Conservation (phyloP, 208 protist genomes). For the Borovskyia barvae region DNA sequence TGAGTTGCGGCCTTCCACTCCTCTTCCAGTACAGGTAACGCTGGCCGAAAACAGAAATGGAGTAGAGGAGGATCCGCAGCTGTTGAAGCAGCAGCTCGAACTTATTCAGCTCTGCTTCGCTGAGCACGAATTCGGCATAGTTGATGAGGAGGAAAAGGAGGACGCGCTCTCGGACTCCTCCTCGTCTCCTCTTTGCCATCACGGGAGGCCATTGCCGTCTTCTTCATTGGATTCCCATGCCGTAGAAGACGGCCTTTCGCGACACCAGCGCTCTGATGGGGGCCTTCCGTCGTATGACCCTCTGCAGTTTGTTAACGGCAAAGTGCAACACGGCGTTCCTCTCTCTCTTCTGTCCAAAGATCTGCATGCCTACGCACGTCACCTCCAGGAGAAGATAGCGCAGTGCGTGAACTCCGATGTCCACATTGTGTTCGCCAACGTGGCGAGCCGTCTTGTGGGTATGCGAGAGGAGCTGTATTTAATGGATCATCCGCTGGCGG, state of each 20-base stretch:
- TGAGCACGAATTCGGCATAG: conserved; percentile 86
- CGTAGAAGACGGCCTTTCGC: neutral
- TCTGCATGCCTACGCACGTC: conserved; percentile 52
- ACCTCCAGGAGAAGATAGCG: conserved; percentile 59
- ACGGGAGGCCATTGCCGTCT: too few species aligned
- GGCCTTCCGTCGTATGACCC: conserved; percentile 48
- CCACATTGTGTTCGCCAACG: conserved; percentile 72
- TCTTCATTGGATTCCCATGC: neutral
- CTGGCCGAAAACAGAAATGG: neutral
- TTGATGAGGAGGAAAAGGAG: conserved; percentile 29
- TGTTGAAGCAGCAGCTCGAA: conserved; percentile 59
- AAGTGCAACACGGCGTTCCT: conserved; percentile 69
- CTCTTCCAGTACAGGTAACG: too few species aligned
- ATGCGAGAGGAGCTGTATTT: conserved; percentile 78
- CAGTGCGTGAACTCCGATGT: conserved; percentile 79
- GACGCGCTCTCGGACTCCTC: neutral
- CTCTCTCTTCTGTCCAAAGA: conserved; percentile 63
- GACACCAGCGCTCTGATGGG: neutral
- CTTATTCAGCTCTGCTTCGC: conserved; percentile 86
- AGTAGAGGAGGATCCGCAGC: conserved; percentile 12
- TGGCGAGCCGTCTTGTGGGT: conserved; percentile 64
- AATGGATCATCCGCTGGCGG: conserved; percentile 54
- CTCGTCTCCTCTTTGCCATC: conserved; percentile 3
- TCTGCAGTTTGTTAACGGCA: conserved; percentile 62
- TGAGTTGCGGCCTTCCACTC: too few species aligned